phyloP scores from a whole-genome alignment of 106 monocot species.

The Chionographis japonica region DNA sequence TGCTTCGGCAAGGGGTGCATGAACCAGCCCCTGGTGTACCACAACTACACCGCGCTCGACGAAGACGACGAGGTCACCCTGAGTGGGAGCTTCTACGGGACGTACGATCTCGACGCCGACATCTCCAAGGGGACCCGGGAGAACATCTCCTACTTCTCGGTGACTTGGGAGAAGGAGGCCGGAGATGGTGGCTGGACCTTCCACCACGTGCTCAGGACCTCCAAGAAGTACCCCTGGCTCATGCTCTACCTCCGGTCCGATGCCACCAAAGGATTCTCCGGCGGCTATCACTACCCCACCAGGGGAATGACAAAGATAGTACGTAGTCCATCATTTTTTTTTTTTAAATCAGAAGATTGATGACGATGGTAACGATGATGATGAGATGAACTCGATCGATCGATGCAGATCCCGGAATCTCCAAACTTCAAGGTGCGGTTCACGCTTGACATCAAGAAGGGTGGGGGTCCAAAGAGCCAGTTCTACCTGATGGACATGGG shows the following conservation, averaged over 20 bases:
- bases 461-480: conserved; percentile 69
- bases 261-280: conserved; percentile 73
- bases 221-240: conserved; percentile 74
- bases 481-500: conserved; percentile 97
- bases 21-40: conserved; percentile 77
- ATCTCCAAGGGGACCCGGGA: background rate
- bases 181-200: conserved; percentile 58
- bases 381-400: too few relatives aligned
- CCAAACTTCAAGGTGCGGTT: conserved; percentile 74
- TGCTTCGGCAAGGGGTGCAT: conserved; percentile 84
- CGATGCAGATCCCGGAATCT: conserved; percentile 56
- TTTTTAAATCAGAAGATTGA: too few relatives aligned
- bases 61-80: conserved; percentile 9
- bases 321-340: conserved; percentile 6
- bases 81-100: conserved; percentile 56
- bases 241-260: conserved; percentile 90
- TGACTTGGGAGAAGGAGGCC: conserved; percentile 74
- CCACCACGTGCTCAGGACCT: conserved; percentile 59
- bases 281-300: conserved; percentile 79
- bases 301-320: conserved; percentile 81
- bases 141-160: conserved; percentile 49
- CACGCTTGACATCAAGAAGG: conserved; percentile 44
- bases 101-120: conserved; percentile 57
- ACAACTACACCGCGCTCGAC: conserved; percentile 31
- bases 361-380: too few relatives aligned